Base-by-base conservation (phyloP, 768 basidiomycete genomes). In the Mycena rosella region DNA sequence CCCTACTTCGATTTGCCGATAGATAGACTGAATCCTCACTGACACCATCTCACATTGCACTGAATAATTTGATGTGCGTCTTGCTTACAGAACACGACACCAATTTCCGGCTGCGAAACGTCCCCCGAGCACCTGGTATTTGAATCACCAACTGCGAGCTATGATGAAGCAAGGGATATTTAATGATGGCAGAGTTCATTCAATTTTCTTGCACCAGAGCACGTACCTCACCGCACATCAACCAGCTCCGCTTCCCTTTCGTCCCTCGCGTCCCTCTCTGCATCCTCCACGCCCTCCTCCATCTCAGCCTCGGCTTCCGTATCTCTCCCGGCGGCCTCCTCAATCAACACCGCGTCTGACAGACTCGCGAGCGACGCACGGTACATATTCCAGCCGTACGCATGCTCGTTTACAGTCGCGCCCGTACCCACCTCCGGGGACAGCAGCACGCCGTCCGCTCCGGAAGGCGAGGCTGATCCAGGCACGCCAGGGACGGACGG, bases 331-430 rank as follows among this genome's bases (percentile, higher is more conserved):
- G n/a, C n/a, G n/a, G n/a, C 44, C 20, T 45, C 44, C 44, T 22
- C 44, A 10, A 63, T 2, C 30, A 40, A 58, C 9, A 53, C 36
- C 47, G 60, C 22, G 51, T 70, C 69, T 49, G 69, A 62, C 60
- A 70, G 15, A 27, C 64, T 70, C 64, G 69, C 54, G 15, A 70
- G 47, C 55, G 64, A 66, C 60, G 69, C 65, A 24, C 69, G 64
- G 22, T 70, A 70, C 60, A 70, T 58, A 20, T 70, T 66, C 26
- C 69, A 60, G 0, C 69, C 69, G 15, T 70, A 60, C 34, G 24
- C 24, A 24, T 48, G 11, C 24, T 3, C 20, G 44, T 11, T 6
- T 5, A 34, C 5, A 11, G 5, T 34, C 32, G 32, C 32, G 11
- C 6, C 6, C 18, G 32, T 14, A 18, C 10, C 52, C 8, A 4